Evolutionary conservation across 2,329 filamentous ascomycete genomes (phyloP).

Genomic region (Fusarium sambucinum): DNA sequence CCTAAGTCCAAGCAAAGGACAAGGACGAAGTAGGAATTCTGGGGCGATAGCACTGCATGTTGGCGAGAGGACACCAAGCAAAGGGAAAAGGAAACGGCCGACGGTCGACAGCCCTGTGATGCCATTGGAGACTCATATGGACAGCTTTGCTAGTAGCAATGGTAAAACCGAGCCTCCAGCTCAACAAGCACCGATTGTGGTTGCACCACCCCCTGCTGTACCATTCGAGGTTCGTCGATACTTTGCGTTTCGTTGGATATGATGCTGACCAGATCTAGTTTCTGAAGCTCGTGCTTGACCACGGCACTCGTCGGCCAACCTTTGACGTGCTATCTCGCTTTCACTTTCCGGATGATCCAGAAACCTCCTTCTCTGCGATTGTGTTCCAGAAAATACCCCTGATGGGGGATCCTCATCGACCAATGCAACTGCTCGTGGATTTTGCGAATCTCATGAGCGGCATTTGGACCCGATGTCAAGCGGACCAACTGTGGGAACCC

Average conservation of each 20-base stretch:
- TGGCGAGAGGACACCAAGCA: conserved; percentile 71
- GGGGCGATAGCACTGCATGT: conserved; percentile 60
- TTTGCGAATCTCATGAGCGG: conserved; percentile 73
- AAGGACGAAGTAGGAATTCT: conserved; percentile 55
- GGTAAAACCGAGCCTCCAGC: conserved; percentile 39
- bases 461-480: conserved; percentile 76
- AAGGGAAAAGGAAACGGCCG: conserved; percentile 77
- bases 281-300: conserved; percentile 73
- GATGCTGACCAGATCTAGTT: conserved; percentile 58
- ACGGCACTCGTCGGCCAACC: conserved; percentile 70
- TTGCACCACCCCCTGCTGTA: conserved; percentile 49
- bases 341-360: conserved; percentile 72
- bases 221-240: conserved; percentile 60
- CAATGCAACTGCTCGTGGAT: conserved; percentile 69
- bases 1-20: conserved; percentile 65
- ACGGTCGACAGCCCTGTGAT: conserved; percentile 74
- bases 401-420: conserved; percentile 63
- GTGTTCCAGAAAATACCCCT: conserved; percentile 75
- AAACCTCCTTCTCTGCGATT: conserved; percentile 72
- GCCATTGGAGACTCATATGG: conserved; percentile 66
- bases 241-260: background rate
- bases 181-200: conserved; percentile 37
- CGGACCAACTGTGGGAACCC: conserved; percentile 72
- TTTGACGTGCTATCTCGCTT: conserved; percentile 76
- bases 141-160: conserved; percentile 56